Evolutionary conservation across 345 rosid genomes (phyloP), one percentile per base, ranked within the genome.

Genomic region (Bruguiera sexangula): DNA sequence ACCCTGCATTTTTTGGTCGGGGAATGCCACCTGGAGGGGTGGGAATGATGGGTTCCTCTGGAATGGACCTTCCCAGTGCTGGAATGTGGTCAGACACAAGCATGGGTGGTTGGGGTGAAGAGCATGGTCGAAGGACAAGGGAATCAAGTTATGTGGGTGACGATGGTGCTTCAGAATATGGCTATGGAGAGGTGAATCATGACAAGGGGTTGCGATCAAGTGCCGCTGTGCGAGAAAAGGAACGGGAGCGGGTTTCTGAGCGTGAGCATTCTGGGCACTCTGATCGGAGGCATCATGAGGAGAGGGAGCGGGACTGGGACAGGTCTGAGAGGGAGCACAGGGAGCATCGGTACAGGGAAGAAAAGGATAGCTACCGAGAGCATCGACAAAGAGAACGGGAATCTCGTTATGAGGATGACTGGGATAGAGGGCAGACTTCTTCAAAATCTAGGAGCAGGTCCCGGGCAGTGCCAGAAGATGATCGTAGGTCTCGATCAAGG

Each of bases 121-220:
- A 89, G 66, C 78, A 83, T 70, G 95, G 86, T 73, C 87, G 87
- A 9, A 84, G 95, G 75, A 87, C 88, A 65, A 86, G 84, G 29
- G 97, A 91, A 69, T 91, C 95, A 69, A 89, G 97, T 83, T 89
- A 87, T 63, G 93, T 88, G 54, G 60, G 64, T 21, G 97, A 91
- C 73, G 95, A 91, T 82, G 92, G 86, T 72, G 89, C 89, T 60
- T 91, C 92, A 59, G 92, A 91, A 68, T 94, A 89, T 68, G 91
- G 85, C 66, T 85, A 85, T 81, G 92, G 92, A 37, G 95, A 89
- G 75, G 86, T 60, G 24, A 86, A 76, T 80, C 88, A 85, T 57
- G 91, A 91, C 16, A 89, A 87, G 79, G 86, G 83, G 59, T 87
- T 79, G 11, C 82, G 90, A 84, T 82, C 74, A 2, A 84, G 77